Evolutionary conservation across 1,284 basidiomycete species (phyloP).

Genomic region (Ustilago hordei): DNA sequence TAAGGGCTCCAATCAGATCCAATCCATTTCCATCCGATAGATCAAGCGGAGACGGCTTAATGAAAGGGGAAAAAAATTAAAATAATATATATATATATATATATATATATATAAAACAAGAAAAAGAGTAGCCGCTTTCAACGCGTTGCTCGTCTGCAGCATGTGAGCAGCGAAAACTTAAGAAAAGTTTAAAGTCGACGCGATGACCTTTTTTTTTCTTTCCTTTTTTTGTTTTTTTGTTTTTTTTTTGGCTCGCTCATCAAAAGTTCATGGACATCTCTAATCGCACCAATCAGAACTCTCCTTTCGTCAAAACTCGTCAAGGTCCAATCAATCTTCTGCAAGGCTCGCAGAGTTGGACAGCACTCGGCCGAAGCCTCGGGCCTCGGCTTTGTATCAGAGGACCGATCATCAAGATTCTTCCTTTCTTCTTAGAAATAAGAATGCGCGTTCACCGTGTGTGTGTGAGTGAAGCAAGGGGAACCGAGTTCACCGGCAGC

Average conservation of each 20-base stretch:
- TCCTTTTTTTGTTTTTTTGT: not conserved
- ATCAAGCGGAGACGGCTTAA: constrained; percentile 14
- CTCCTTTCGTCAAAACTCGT: constrained; percentile 18
- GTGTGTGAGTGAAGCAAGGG: too few species aligned
- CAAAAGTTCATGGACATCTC: constrained; percentile 26
- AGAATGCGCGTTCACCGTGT: not conserved
- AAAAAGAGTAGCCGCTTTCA: not conserved
- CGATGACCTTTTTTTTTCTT: not conserved
- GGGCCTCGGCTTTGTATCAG: constrained; percentile 16
- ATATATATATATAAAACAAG: too few species aligned
- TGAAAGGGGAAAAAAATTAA: not conserved
- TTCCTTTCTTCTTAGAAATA: not conserved
- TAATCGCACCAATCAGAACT: constrained; percentile 53
- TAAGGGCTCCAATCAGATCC: constrained; percentile 40
- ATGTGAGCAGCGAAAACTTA: constrained; percentile 4
- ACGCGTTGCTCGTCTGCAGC: constrained; percentile 1
- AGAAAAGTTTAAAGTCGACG: constrained; percentile 16
- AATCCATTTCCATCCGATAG: constrained; percentile 41
- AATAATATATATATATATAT: too few species aligned
- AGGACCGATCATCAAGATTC: not conserved
- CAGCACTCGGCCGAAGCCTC: constrained; percentile 29
- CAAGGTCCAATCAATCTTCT: constrained; percentile 25
- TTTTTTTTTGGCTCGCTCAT: not conserved
- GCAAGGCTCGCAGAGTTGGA: constrained; percentile 14
- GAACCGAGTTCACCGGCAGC: constrained; percentile 26